Percentiles rank a stretch among this genome's conserved stretches.
These are phyloP conservation scores for Globisporangium nagaii DNA, from an alignment of 352 stramenopile genomes.

Conservation along the genomic window DNA sequence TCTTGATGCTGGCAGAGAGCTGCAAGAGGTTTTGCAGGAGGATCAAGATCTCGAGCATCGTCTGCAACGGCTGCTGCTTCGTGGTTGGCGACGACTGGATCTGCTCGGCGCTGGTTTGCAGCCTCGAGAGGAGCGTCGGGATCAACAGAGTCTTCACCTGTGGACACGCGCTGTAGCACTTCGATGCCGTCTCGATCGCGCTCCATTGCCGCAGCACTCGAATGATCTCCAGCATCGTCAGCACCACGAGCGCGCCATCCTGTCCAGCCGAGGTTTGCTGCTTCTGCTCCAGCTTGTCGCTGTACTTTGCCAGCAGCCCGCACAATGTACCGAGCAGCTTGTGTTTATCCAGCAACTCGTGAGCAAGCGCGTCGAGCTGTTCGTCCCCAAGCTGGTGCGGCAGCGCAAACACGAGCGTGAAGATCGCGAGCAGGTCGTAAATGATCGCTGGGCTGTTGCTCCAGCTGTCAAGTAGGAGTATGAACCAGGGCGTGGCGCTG, in stretches of 20 bases:
- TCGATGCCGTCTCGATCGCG: neutral
- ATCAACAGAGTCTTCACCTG: neutral
- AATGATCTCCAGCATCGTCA: neutral
- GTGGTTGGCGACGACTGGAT: neutral
- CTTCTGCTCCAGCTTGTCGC: neutral
- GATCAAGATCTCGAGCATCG: neutral
- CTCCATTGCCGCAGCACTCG: conserved; percentile 9
- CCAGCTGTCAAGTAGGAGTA: conserved; percentile 6
- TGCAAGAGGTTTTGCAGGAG: neutral
- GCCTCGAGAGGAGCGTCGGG: neutral
- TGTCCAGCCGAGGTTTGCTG: neutral
- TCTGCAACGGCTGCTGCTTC: neutral
- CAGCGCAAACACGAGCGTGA: conserved; percentile 15
- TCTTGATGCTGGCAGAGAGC: neutral
- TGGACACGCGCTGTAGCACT: neutral
- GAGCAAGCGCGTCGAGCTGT: neutral
- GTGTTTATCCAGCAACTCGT: neutral
- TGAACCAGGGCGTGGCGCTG: conserved; percentile 15
- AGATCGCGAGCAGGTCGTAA: conserved; percentile 12
- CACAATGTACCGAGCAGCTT: neutral
- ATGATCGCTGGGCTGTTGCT: conserved; percentile 4
- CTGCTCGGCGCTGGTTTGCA: neutral
- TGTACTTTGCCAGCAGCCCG: neutral
- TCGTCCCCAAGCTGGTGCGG: conserved; percentile 2
- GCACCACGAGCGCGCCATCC: no score